phyloP scores from a whole-genome alignment of 106 monocot species.

The Apostasia ramifera region DNA sequence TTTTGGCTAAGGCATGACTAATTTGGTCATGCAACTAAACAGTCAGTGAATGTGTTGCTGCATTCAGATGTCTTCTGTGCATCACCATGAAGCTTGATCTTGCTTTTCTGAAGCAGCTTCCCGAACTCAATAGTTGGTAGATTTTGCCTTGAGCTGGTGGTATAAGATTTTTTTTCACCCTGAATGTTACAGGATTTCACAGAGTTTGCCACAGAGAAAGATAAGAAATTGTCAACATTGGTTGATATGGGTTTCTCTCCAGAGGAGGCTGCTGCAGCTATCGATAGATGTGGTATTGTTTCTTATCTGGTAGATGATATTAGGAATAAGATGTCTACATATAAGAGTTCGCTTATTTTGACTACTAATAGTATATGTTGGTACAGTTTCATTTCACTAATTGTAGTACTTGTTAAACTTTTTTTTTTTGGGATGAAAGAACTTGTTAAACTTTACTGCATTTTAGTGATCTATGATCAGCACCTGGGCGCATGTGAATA shows the following conservation, averaged over 20 bases:
- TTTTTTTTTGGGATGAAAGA: too few relatives aligned
- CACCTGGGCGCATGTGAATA: too few relatives aligned
- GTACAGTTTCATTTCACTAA: too few relatives aligned
- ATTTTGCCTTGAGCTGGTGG: neutral
- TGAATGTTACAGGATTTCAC: conserved; percentile 9
- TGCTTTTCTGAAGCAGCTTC: neutral
- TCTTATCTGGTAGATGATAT: neutral
- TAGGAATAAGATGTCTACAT: neutral
- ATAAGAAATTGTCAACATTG: conserved; percentile 38
- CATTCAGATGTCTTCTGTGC: neutral
- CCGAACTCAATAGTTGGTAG: neutral
- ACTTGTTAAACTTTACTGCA: too few relatives aligned
- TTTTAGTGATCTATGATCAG: too few relatives aligned
- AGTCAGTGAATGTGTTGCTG: too few relatives aligned
- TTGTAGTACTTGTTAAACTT: too few relatives aligned
- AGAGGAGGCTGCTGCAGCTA: conserved; percentile 45
- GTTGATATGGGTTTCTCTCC: conserved; percentile 47
- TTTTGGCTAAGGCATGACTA: neutral
- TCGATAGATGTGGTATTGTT: conserved; percentile 56
- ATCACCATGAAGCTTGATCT: neutral
- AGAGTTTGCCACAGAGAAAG: conserved; percentile 17
- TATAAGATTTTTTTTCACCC: neutral
- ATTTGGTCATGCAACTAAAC: neutral
- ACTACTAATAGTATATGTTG: too few relatives aligned
- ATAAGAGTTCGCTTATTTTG: too few relatives aligned